A percentile compares a stretch with the other conserved stretches of the same genome.
These are phyloP conservation scores for Flaveria bidentis DNA, from an alignment of 129 eudicot genomes.

Conservation along the genomic window DNA sequence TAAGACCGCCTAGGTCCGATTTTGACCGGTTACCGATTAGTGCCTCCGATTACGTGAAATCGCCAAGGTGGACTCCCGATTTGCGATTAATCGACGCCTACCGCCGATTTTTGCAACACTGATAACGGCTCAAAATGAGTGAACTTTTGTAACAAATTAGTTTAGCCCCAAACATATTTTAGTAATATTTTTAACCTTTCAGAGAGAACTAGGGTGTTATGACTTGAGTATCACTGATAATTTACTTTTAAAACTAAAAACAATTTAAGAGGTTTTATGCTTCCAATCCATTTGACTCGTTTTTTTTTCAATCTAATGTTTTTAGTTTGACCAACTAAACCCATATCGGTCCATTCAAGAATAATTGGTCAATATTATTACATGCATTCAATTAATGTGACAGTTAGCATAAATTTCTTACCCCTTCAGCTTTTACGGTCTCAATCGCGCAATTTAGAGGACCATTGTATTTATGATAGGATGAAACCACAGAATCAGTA, in stretches of 20 bases:
- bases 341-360: neutral
- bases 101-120: too few species aligned
- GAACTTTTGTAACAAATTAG: neutral
- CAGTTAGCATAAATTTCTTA: constrained; percentile 34
- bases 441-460: constrained; percentile 83
- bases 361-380: neutral
- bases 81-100: too few species aligned
- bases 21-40: too few species aligned
- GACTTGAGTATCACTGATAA: neutral
- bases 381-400: neutral
- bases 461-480: constrained; percentile 52
- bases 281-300: neutral
- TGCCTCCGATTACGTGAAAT: too few species aligned
- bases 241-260: neutral
- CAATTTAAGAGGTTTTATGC: neutral
- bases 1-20: too few species aligned
- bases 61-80: too few species aligned
- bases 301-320: neutral
- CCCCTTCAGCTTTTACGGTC: constrained; percentile 87
- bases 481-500: constrained; percentile 61
- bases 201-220: neutral
- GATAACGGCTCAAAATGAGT: neutral
- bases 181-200: neutral
- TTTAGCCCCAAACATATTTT: neutral
- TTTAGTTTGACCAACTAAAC: neutral